Evolutionary conservation across 2,329 filamentous ascomycete species (phyloP).

Genomic region (Neopestalotiopsis sp.): DNA sequence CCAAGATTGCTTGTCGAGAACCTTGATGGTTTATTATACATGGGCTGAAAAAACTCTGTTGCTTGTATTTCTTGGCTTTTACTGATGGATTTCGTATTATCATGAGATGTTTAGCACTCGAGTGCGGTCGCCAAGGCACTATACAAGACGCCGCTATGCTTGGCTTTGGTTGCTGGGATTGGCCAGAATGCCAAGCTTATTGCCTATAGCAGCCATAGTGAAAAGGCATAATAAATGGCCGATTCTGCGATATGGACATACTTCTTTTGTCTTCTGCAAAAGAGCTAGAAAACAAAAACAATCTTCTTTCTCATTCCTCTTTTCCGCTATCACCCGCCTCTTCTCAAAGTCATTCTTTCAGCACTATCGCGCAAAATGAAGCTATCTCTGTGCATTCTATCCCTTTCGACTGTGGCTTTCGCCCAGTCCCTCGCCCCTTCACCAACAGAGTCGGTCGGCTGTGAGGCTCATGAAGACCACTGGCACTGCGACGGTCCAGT

Average conservation of each 20-base stretch:
- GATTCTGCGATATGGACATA: not conserved
- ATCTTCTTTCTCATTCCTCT: not conserved
- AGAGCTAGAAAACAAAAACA: too few relatives aligned
- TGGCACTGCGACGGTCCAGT: slow-evolving; percentile 32
- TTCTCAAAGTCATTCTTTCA: not conserved
- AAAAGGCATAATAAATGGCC: not conserved
- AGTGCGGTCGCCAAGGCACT: slow-evolving; percentile 15
- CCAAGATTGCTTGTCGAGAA: slow-evolving; percentile 3
- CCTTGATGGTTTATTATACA: not conserved
- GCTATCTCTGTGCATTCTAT: not conserved
- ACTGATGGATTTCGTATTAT: not conserved
- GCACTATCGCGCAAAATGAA: not conserved
- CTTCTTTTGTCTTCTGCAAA: accelerated
- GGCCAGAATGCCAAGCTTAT: not conserved
- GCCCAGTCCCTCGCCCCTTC: slow-evolving; percentile 16
- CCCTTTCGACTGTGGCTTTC: not conserved
- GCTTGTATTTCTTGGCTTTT: not conserved
- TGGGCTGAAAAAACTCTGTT: not conserved
- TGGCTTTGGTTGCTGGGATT: not conserved
- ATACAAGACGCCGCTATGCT: not conserved
- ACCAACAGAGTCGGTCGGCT: slow-evolving; percentile 39
- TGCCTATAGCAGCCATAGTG: not conserved
- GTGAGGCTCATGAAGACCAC: slow-evolving; percentile 46
- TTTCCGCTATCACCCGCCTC: not conserved
- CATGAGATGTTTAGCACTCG: not conserved